These are phyloP conservation scores for Syzygium jambos DNA, from an alignment of 345 rosid genomes.

Conservation along the genomic window DNA sequence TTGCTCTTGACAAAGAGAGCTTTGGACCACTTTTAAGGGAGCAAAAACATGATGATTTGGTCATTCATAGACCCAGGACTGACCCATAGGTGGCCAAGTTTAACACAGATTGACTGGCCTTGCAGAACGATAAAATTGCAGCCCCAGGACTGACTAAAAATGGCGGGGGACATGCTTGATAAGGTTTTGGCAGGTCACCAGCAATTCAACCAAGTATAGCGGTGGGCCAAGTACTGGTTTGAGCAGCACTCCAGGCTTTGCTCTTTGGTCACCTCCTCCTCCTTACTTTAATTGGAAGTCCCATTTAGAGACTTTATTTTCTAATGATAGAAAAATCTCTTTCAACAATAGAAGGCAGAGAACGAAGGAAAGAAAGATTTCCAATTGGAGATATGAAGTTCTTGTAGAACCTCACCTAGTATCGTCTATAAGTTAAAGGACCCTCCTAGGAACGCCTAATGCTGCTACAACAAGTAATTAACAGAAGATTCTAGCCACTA, in stretches of 20 bases:
- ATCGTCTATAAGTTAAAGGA: background rate
- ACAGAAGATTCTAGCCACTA: background rate
- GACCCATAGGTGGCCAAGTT: background rate
- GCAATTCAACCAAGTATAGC: background rate
- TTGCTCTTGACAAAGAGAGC: background rate
- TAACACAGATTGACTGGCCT: background rate
- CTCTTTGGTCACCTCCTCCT: background rate
- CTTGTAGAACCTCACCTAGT: background rate
- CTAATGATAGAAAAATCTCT: background rate
- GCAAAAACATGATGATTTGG: background rate
- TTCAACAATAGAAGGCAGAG: background rate
- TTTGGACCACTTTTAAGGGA: background rate
- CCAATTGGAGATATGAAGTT: background rate
- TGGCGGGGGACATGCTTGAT: background rate
- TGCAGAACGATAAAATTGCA: background rate
- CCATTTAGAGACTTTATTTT: background rate
- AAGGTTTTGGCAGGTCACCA: background rate
- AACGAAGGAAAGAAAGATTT: background rate
- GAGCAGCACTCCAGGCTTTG: background rate
- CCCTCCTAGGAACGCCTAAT: background rate
- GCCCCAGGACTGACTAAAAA: background rate
- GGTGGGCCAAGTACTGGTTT: background rate
- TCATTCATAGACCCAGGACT: background rate
- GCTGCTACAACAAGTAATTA: background rate
- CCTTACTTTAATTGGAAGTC: background rate